phyloP scores from a whole-genome alignment of 768 basidiomycete species.

The Tricholomella constricta region DNA sequence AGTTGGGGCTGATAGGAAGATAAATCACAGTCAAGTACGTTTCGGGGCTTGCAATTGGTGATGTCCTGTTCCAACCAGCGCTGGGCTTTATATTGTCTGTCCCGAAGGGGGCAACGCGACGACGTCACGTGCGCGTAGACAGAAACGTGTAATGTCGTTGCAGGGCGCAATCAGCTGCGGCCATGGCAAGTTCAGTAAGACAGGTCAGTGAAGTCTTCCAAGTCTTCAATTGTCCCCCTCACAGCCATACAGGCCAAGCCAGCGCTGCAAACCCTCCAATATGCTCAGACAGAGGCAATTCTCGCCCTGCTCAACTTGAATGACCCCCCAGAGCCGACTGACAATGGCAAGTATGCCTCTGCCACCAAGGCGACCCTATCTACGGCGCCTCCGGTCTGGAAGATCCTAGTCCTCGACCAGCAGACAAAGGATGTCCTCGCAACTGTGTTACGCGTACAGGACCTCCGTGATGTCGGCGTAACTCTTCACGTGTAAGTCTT shows the following conservation, averaged over 20 bases:
- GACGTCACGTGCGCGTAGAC: constrained; percentile 14
- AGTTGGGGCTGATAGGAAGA: no score
- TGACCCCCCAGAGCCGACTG: constrained; percentile 48
- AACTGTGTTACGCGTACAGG: constrained; percentile 93
- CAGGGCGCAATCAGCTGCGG: constrained; percentile 4
- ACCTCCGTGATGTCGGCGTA: constrained; percentile 94
- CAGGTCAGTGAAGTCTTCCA: constrained; percentile 28
- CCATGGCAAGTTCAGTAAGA: constrained; percentile 36
- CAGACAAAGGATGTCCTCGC: constrained; percentile 96
- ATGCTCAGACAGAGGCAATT: constrained; percentile 84
- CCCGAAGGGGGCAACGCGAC: constrained; percentile 3
- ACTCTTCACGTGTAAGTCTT: constrained; percentile 91
- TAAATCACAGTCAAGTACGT: no score
- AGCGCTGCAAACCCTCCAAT: constrained; percentile 70
- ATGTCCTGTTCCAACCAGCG: no score
- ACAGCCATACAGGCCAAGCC: constrained; percentile 23
- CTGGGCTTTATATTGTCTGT: no score
- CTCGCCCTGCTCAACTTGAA: constrained; percentile 88
- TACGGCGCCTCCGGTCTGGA: constrained; percentile 87
- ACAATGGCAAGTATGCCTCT: constrained; percentile 39
- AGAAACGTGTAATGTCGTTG: constrained; percentile 7
- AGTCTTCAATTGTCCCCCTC: constrained; percentile 9
- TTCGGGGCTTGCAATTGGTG: no score
- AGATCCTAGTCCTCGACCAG: constrained; percentile 93
- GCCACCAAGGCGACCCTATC: constrained; percentile 52